Conservation (phyloP, 345 rosid genomes). For the Capsella bursapastoris region DNA sequence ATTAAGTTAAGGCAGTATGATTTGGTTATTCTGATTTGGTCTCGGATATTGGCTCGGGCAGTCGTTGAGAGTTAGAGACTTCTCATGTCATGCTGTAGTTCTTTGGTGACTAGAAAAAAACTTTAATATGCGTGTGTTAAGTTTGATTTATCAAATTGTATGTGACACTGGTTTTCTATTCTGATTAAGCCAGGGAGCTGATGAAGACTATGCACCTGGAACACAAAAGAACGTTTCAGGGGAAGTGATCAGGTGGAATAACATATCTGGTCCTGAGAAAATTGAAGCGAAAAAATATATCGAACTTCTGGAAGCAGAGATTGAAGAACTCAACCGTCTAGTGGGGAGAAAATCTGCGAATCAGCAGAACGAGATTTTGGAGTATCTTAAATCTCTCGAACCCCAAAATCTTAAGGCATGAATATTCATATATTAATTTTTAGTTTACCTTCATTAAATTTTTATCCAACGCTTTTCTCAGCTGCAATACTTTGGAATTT, state of each 20-base stretch:
- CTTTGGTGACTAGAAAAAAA: neutral
- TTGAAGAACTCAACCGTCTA: constrained; percentile 82
- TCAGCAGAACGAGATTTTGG: constrained; percentile 85
- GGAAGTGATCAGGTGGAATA: constrained; percentile 91
- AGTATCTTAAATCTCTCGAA: constrained; percentile 86
- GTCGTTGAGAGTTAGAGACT: neutral
- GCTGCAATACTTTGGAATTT: constrained; percentile 27
- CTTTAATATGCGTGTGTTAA: neutral
- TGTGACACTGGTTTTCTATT: constrained; percentile 24
- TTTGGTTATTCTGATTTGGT: neutral
- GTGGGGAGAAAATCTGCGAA: constrained; percentile 67
- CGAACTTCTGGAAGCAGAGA: constrained; percentile 93
- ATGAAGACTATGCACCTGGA: constrained; percentile 85
- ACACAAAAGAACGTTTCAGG: constrained; percentile 94
- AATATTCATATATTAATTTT: neutral
- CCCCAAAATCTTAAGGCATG: constrained; percentile 95
- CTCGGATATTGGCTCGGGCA: neutral
- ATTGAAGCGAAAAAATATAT: constrained; percentile 90
- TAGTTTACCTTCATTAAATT: neutral
- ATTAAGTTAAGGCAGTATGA: neutral
- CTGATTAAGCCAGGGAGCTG: constrained; percentile 52
- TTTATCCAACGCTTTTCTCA: constrained; percentile 4
- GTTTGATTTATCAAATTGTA: neutral
- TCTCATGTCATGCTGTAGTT: neutral
- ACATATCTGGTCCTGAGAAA: constrained; percentile 86